These are phyloP conservation scores for Mycosphaerella sp. DNA, from an alignment of 2,329 filamentous ascomycete genomes.

Conservation along the genomic window DNA sequence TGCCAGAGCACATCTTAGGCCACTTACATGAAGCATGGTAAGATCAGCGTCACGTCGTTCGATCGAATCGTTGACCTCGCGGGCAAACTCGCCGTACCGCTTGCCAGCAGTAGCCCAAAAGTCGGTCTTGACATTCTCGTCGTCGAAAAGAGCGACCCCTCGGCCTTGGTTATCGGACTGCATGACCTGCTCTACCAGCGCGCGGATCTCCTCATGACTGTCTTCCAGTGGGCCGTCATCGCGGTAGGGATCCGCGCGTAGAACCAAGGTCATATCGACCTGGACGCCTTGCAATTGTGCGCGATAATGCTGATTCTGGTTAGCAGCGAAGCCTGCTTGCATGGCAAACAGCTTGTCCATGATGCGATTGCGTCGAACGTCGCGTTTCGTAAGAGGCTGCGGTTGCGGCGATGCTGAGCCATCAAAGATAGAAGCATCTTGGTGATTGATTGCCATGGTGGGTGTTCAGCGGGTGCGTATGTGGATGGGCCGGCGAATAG, in stretches of 20 bases:
- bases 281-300: conserved; percentile 90
- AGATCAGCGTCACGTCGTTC: conserved; percentile 82
- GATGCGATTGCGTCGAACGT: conserved; percentile 79
- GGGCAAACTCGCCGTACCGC: conserved; percentile 77
- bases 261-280: conserved; percentile 78
- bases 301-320: conserved; percentile 77
- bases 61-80: conserved; percentile 79
- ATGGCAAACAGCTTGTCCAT: conserved; percentile 72
- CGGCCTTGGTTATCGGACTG: conserved; percentile 21
- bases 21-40: conserved; percentile 68
- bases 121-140: conserved; percentile 59
- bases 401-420: conserved; percentile 40
- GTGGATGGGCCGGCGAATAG: neutral
- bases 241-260: conserved; percentile 72
- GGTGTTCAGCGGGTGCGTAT: neutral
- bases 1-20: neutral
- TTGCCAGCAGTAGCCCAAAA: conserved; percentile 62
- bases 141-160: conserved; percentile 35
- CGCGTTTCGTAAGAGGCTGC: conserved; percentile 66
- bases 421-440: conserved; percentile 22
- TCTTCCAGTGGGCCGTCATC: conserved; percentile 62
- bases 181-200: conserved; percentile 47
- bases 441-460: conserved; percentile 22
- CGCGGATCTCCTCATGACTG: conserved; percentile 58
- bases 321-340: conserved; percentile 69